Evolutionary conservation across 139 green algal species (phyloP).

Genomic region (Coccomyxa sp.): DNA sequence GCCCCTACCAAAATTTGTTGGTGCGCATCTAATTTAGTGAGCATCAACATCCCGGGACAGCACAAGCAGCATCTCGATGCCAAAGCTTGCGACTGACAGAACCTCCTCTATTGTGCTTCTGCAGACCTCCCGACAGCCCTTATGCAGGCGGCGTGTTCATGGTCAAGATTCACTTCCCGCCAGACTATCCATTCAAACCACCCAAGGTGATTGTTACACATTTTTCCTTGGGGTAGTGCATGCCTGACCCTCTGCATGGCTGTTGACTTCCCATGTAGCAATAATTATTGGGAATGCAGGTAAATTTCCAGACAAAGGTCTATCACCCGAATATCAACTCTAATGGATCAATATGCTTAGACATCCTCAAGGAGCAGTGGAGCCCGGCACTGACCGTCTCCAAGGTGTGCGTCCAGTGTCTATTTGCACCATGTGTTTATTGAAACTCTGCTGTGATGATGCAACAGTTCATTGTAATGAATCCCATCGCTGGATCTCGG

Average conservation of each 20-base stretch:
- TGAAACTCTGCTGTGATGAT: too few relatives aligned
- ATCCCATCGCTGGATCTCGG: too few relatives aligned
- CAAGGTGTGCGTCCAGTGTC: conserved; percentile 55
- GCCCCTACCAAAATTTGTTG: too few relatives aligned
- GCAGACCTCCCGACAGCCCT: conserved; percentile 67
- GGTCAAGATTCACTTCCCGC: conserved; percentile 94
- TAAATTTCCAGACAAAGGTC: conserved; percentile 90
- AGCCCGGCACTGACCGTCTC: conserved; percentile 94
- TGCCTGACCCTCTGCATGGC: not conserved
- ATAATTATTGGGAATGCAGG: not conserved
- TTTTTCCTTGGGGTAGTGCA: not conserved
- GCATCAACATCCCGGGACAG: too few relatives aligned
- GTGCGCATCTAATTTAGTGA: too few relatives aligned
- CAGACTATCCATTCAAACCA: conserved; percentile 97
- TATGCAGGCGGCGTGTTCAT: conserved; percentile 97
- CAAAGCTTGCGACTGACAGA: too few relatives aligned
- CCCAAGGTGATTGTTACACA: conserved; percentile 64
- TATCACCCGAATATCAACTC: conserved; percentile 99
- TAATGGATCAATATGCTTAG: conserved; percentile 95
- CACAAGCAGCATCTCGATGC: too few relatives aligned
- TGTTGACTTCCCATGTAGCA: not conserved
- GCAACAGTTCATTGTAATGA: too few relatives aligned
- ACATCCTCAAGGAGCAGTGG: conserved; percentile 99
- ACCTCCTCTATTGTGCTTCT: not conserved
- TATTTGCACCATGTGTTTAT: too few relatives aligned